phyloP scores from a whole-genome alignment of 805 yeast species.

The Candida cerambycidarum region DNA sequence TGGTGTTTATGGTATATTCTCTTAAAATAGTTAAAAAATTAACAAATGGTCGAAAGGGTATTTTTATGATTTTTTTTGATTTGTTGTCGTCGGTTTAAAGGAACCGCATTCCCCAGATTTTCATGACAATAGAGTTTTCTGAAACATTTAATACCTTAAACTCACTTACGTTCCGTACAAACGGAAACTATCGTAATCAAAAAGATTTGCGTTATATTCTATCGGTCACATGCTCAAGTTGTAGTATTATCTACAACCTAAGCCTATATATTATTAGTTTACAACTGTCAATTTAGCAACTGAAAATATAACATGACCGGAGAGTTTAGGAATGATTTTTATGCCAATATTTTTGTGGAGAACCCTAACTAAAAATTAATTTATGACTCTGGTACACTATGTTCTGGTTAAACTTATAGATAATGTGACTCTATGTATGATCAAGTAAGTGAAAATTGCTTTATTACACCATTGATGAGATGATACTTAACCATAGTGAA shows the following conservation, averaged over 20 bases:
- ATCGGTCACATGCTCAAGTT: too few species aligned
- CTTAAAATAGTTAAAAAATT: background rate
- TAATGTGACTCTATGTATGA: too few species aligned
- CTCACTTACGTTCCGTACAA: too few species aligned
- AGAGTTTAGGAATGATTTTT: conserved; percentile 1
- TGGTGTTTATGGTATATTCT: too few species aligned
- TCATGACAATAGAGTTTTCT: background rate
- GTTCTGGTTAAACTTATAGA: too few species aligned
- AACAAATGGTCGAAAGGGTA: conserved; percentile 8
- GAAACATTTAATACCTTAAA: background rate
- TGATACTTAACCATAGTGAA: too few species aligned
- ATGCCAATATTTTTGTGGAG: background rate
- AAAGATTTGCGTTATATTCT: too few species aligned
- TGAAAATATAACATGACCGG: background rate
- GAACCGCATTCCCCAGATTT: conserved; percentile 8
- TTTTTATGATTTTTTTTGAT: conserved; percentile 1
- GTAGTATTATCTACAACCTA: too few species aligned
- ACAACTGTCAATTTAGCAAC: background rate
- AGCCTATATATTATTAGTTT: too few species aligned
- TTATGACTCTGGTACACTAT: background rate
- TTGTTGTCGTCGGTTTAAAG: conserved; percentile 2
- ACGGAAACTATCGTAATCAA: too few species aligned
- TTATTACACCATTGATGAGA: too few species aligned
- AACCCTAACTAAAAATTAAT: background rate
- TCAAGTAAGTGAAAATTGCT: too few species aligned